Evolutionary conservation across 2,329 filamentous ascomycete genomes (phyloP).

Genomic region (Talaromyces sp.): DNA sequence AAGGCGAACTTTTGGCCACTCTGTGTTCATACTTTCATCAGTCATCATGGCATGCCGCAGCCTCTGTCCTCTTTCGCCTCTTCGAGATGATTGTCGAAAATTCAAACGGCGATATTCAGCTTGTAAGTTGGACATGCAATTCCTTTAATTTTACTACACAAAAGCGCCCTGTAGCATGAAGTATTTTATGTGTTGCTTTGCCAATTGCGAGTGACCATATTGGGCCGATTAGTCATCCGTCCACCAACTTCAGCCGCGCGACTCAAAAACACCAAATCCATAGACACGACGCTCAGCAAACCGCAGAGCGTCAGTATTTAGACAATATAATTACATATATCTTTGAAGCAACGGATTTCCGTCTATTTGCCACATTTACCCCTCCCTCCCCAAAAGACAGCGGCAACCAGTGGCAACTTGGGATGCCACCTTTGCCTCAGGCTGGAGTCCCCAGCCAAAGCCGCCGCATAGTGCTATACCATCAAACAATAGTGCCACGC

Average conservation of each 20-base stretch:
- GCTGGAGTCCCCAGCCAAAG: conserved; percentile 16
- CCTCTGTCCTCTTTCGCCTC: neutral
- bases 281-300: neutral
- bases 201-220: neutral
- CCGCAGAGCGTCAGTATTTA: neutral
- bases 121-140: neutral
- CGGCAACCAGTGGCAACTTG: neutral
- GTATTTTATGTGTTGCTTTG: neutral
- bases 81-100: neutral
- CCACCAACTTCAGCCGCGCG: neutral
- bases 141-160: neutral
- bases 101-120: neutral
- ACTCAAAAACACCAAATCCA: neutral
- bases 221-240: neutral
- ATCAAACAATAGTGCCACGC: conserved; percentile 58
- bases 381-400: neutral
- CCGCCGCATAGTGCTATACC: conserved; percentile 47
- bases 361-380: neutral
- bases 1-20: conserved; percentile 1
- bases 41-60: neutral
- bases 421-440: conserved; percentile 35
- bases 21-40: conserved; percentile 10
- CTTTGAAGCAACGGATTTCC: neutral
- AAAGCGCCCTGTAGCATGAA: neutral
- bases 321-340: neutral